Conservation (phyloP, 345 rosid species). For the Eucalyptus cladocalyx region DNA sequence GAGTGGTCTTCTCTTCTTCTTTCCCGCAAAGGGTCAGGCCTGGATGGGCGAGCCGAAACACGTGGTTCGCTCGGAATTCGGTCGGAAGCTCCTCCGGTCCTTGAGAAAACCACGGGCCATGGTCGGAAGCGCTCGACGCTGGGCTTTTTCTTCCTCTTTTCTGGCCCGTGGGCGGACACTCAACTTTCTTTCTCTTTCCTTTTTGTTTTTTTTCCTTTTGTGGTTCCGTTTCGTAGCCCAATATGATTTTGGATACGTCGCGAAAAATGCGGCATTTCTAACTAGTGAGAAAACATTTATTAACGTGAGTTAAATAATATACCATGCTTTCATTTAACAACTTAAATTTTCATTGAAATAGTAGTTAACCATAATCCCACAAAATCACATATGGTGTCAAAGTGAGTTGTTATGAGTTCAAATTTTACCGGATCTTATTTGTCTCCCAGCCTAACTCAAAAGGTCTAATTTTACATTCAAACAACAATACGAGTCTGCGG, state of each 20-base stretch:
- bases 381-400: rapidly evolving
- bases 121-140: neutral
- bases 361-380: rapidly evolving
- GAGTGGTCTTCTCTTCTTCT: neutral
- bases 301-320: neutral
- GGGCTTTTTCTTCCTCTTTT: neutral
- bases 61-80: neutral
- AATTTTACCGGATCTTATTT: rapidly evolving
- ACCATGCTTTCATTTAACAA: neutral
- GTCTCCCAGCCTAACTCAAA: neutral
- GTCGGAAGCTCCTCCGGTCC: neutral
- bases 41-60: neutral
- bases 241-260: neutral
- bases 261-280: neutral
- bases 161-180: neutral
- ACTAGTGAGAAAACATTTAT: rapidly evolving
- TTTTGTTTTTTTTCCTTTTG: neutral
- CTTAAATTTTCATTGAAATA: too few species aligned
- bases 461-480: neutral
- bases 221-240: neutral
- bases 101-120: neutral
- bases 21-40: neutral
- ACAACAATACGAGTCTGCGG: neutral
- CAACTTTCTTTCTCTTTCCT: neutral
- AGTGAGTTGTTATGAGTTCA: rapidly evolving